phyloP scores from a whole-genome alignment of 176 grass and related monocot genomes.

The Metroxylon sagu region DNA sequence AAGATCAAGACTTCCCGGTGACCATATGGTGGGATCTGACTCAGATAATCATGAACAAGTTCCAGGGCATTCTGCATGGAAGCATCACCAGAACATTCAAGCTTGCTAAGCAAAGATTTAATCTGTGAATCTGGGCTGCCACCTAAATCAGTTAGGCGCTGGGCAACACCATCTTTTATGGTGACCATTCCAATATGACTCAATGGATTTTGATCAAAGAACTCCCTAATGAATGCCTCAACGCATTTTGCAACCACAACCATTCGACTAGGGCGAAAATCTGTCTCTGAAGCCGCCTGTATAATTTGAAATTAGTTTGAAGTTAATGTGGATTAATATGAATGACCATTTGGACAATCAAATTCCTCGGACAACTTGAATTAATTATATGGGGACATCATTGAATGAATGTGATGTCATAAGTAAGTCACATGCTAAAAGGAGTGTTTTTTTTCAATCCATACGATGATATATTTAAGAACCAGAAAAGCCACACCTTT shows the following conservation, averaged over 20 bases:
- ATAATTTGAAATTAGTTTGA: conserved; percentile 2
- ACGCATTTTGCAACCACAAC: conserved; percentile 63
- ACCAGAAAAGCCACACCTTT: too few species aligned
- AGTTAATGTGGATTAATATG: too few species aligned
- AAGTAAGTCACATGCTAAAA: too few species aligned
- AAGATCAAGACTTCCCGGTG: conserved; percentile 84
- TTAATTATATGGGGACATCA: too few species aligned
- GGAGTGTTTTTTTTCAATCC: too few species aligned
- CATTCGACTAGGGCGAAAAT: conserved; percentile 94
- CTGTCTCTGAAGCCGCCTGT: conserved; percentile 85
- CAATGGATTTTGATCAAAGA: conserved; percentile 95
- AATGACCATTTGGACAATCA: too few species aligned
- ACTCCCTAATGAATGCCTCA: conserved; percentile 82
- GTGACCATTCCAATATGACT: conserved; percentile 79
- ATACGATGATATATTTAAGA: too few species aligned
- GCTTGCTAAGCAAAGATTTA: conserved; percentile 77
- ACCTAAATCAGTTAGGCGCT: conserved; percentile 76
- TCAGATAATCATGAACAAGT: conserved; percentile 71
- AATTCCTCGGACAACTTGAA: too few species aligned
- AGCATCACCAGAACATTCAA: conserved; percentile 87
- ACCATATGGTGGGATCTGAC: conserved; percentile 81
- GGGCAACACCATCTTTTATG: conserved; percentile 72
- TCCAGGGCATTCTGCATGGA: conserved; percentile 92
- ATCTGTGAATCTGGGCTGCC: conserved; percentile 92
- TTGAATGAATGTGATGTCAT: too few species aligned